A percentile compares a stretch with the other conserved stretches of the same genome.
Evolutionary conservation across 305 asterid genomes (phyloP).

Genomic region (Coffea humblotiana): DNA sequence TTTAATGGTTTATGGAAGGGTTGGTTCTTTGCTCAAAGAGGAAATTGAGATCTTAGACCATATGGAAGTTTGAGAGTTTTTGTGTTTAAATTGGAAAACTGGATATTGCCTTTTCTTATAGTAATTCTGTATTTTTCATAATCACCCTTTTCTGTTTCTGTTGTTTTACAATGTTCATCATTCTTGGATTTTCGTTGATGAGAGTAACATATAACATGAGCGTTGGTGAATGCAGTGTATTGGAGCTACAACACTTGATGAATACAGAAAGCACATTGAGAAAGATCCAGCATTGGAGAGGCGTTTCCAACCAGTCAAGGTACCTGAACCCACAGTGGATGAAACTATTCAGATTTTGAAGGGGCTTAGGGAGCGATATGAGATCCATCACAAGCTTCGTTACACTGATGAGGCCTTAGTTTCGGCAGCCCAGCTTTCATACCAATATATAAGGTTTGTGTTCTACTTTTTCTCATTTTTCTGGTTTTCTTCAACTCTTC

Average conservation of each 20-base stretch:
- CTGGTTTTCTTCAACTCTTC: background rate
- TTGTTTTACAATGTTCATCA: background rate
- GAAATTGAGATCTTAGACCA: background rate
- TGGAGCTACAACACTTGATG: conserved; percentile 97
- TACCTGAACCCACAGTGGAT: conserved; percentile 95
- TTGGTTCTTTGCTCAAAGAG: background rate
- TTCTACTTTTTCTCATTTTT: background rate
- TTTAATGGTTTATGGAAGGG: background rate
- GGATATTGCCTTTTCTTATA: background rate
- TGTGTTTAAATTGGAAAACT: background rate
- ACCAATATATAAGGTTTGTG: conserved; percentile 88
- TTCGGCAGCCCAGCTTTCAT: conserved; percentile 88
- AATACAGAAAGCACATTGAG: conserved; percentile 92
- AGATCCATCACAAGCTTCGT: conserved; percentile 97
- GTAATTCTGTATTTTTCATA: background rate
- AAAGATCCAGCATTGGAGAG: conserved; percentile 97
- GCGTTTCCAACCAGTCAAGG: conserved; percentile 96
- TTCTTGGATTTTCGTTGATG: too few species aligned
- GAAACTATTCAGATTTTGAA: conserved; percentile 87
- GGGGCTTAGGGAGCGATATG: conserved; percentile 94
- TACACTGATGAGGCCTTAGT: conserved; percentile 89
- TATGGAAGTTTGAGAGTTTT: background rate
- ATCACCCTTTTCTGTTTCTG: background rate
- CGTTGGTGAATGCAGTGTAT: conserved; percentile 56
- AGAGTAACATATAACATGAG: background rate